Conservation (phyloP, 1,139 yeast species). For the Geotrichum aggregatum region DNA sequence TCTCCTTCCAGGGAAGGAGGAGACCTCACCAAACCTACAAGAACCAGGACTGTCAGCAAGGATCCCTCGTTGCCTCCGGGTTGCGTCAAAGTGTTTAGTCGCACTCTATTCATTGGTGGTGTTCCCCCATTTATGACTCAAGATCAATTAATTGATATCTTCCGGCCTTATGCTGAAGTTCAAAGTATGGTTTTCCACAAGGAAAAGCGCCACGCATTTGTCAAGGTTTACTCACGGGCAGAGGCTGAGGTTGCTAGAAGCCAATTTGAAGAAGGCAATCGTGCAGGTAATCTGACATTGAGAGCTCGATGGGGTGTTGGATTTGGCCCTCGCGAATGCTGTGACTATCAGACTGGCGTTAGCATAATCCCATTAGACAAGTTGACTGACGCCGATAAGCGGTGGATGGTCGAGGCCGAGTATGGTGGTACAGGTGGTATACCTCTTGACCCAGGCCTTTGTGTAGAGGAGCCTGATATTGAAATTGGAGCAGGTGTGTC, state of each 20-base stretch:
- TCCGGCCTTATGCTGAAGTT: slow-evolving; percentile 90
- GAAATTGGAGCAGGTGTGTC: slow-evolving; percentile 93
- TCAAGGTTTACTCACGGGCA: slow-evolving; percentile 88
- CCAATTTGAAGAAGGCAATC: slow-evolving; percentile 49
- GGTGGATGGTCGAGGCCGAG: slow-evolving; percentile 86
- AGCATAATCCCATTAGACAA: slow-evolving; percentile 82
- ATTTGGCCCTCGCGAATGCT: slow-evolving; percentile 96
- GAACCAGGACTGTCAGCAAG: slow-evolving; percentile 60
- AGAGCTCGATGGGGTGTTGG: slow-evolving; percentile 98
- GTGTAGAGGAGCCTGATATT: slow-evolving; percentile 94
- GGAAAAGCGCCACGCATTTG: slow-evolving; percentile 92
- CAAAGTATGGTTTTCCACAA: slow-evolving; percentile 84
- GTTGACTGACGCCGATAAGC: slow-evolving; percentile 86
- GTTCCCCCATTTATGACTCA: slow-evolving; percentile 82
- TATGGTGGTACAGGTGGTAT: slow-evolving; percentile 97
- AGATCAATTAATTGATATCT: slow-evolving; percentile 51
- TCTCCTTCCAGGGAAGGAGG: slow-evolving; percentile 43
- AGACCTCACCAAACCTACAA: slow-evolving; percentile 25
- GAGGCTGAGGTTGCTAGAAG: slow-evolving; percentile 76
- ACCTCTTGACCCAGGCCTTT: slow-evolving; percentile 75
- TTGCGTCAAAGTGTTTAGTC: slow-evolving; percentile 73
- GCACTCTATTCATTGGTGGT: slow-evolving; percentile 93
- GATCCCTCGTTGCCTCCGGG: slow-evolving; percentile 76
- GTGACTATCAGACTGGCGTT: slow-evolving; percentile 87
- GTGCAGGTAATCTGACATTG: slow-evolving; percentile 53